Evolutionary conservation across 169 alveolate genomes (phyloP), one percentile per base, ranked within the genome.

Genomic region (Eimeria falciformis): DNA sequence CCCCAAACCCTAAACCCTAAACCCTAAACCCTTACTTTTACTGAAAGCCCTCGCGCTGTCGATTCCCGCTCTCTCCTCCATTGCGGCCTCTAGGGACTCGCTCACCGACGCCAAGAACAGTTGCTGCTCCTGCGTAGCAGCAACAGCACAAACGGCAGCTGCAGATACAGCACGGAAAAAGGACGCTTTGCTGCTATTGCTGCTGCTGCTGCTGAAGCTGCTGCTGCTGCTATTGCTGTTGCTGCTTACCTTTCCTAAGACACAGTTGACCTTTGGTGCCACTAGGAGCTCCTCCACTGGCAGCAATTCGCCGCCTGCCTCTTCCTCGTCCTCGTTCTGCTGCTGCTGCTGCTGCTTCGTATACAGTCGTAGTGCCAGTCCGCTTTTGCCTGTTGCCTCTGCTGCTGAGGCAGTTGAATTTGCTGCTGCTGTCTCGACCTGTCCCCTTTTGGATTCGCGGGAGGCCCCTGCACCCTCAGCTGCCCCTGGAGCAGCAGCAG

Each of bases 261-360:
- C 79, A 17, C 79, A 68, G 79, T 68, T 68, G 50, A 68, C 79
- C 47, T 68, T 68, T 6, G 79, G 79, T 2, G 79, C 79, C 46
- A 68, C 79, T 17, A 68, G 47, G 47, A 68, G 79, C 79, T 68
- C 79, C 79, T 68, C 79, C 50, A 68, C 79, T 7, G 79, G 79
- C 79, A 68, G 47, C 79, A 68, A 9, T 7, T 68, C 79, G 29
- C 47, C 47, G 40, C 79, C 47, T 17, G 50, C 79, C 29, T 68
- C 79, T 45, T 68, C 79, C 47, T 68, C 79, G 1, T 68, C 79
- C 11, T 68, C 47, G 47, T 27, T 47, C 47, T 68, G 79, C 40
- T 27, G 50, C 79, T 68, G 79, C 79, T 68, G 79, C 79, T 68
- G 79, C 79, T 68, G 79, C 46, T 17, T 5, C 25, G 17, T 68